Evolutionary conservation across 495 filamentous ascomycete species (phyloP), one percentile per base, ranked within the genome.

Genomic region (Niebla homalea): DNA sequence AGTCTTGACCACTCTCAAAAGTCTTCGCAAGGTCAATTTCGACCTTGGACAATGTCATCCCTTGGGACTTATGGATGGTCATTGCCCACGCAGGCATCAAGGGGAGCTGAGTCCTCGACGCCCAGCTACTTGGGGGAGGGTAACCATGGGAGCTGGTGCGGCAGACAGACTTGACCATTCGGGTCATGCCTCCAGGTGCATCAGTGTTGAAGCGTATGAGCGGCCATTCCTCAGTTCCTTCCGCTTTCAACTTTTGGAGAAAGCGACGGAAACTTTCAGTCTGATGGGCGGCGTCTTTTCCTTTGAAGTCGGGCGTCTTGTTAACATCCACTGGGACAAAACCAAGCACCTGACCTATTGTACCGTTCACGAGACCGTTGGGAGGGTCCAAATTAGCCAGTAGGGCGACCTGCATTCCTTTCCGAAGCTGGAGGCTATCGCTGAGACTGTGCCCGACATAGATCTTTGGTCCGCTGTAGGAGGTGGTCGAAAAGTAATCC

Each of bases 31-130:
- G 73, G 58, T 97, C 86, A 5, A 98, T 87, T 60, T 90, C 90
- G 41, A 97, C 90, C 16, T 89, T 74, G 57, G 93, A 86, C 32
- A 98, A 70, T 11, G 90, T 96, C 64, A 96, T 92, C 0, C 92
- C 92, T 62, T 98, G 92, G 4, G 90, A 87, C 65, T 97, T 98
- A 70, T 98, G 92, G 51, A 98, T 94, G 2, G 87, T 92, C 25
- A 97, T 68, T 16, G 92, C 92, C 92, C 92, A 97, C 0, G 90
- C 92, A 5, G 96, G 73, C 46, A 95, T 94, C 36, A 98, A 71
- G 1, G 92, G 85, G 41, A 90, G 57, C 61, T 90, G 85, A 6
- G 65, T 70, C 26, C 86, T 32, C 3, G 57, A 60, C 2, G 51
- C 20, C 4, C 51, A 40, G 20, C 47, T 51, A 10, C 46, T 57